Base-by-base conservation (phyloP, 139 green algal genomes). In the Chlorella ohadii region DNA sequence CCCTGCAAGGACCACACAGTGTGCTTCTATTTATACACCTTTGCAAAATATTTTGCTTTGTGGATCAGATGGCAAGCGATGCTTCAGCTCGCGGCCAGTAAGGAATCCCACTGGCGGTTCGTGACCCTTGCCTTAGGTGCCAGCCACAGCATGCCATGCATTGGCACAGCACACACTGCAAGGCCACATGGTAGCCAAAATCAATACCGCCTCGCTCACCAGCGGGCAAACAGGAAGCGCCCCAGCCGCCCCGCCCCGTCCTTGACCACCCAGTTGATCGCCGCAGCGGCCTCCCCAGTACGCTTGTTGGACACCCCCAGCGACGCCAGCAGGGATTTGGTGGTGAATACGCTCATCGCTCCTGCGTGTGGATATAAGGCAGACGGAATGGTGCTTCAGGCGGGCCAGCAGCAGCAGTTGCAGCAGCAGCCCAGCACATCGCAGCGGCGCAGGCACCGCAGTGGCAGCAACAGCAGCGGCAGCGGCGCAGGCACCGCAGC, bases 181-280 rank as follows among this genome's bases (percentile, higher is more conserved):
- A n/a, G n/a, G n/a, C n/a, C n/a, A n/a, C n/a, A n/a, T n/a, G n/a
- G n/a, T n/a, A n/a, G n/a, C n/a, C n/a, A n/a, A n/a, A n/a, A n/a
- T n/a, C n/a, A n/a, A n/a, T n/a, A n/a, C n/a, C n/a, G n/a, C n/a
- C n/a, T n/a, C n/a, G n/a, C 86, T 41, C 81, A 88, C 92, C 94
- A 96, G 16, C 95, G 85, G 0, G 95, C 95, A 88, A 98, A 98
- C 64, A 98, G 84, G 78, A 98, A 94, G 64, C 94, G 91, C 0
- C 95, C 95, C 84, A 98, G 74, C 28, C 95, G 90, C 7, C 95
- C 95, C 13, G 95, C 95, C 28, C 95, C 95, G 78, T 98, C 95
- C 85, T 97, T 96, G 12, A 94, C 71, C 41, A 96, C 95, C 95
- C 95, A 98, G 88, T 98, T 98, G 85, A 98, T 96, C 39, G 95